Evolutionary conservation across 345 rosid genomes (phyloP).

Genomic region (Dipteronia sinensis): DNA sequence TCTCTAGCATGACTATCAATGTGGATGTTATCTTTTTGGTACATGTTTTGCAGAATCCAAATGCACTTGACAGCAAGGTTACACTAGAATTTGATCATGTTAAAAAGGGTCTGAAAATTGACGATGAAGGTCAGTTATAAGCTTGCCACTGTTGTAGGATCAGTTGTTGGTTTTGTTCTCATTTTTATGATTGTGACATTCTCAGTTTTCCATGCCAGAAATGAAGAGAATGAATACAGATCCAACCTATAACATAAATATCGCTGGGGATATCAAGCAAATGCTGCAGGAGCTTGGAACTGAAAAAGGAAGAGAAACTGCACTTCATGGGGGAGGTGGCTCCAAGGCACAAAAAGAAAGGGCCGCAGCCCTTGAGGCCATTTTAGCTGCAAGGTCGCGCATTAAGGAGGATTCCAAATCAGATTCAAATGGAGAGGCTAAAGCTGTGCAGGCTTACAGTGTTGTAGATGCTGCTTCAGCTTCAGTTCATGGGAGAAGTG

Average conservation of each 20-base stretch:
- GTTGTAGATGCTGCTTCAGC: constrained; percentile 98
- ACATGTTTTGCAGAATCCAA: constrained; percentile 68
- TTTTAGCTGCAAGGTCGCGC: constrained; percentile 79
- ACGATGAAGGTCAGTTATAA: constrained; percentile 71
- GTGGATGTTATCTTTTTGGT: constrained; percentile 7
- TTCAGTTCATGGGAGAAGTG: constrained; percentile 94
- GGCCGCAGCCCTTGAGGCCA: constrained; percentile 86
- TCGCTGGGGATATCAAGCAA: constrained; percentile 79
- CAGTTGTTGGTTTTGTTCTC: constrained; percentile 5
- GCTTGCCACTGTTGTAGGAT: constrained; percentile 9
- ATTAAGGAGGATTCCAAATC: constrained; percentile 64
- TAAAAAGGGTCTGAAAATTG: constrained; percentile 68
- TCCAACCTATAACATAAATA: constrained; percentile 76
- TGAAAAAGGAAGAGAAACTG: constrained; percentile 81
- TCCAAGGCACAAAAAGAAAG: constrained; percentile 90
- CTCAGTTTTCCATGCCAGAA: constrained; percentile 43
- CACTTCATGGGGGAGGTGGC: constrained; percentile 95
- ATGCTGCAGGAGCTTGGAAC: constrained; percentile 93
- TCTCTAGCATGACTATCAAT: background rate
- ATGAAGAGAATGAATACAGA: constrained; percentile 65
- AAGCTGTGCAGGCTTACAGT: constrained; percentile 56
- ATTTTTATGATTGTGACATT: constrained; percentile 14
- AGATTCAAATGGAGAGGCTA: constrained; percentile 52
- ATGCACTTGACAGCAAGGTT: constrained; percentile 61
- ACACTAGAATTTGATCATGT: constrained; percentile 91